A percentile compares a stretch with the other conserved stretches of the same genome.
These are phyloP conservation scores for Cystobasidiaceae sp. DNA, from an alignment of 1,284 basidiomycete genomes.

Conservation along the genomic window DNA sequence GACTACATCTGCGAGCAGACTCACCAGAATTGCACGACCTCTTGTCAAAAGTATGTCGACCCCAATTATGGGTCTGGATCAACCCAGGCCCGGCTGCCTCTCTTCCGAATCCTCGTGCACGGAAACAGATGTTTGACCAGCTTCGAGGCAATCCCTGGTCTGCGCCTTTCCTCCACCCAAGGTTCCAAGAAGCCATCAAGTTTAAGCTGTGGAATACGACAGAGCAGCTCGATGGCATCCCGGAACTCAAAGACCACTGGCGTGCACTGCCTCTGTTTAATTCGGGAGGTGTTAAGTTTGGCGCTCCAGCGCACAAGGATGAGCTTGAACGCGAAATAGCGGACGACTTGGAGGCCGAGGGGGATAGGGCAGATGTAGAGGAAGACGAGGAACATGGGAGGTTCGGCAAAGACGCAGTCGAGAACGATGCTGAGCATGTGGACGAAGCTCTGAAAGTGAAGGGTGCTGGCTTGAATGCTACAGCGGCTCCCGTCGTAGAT, in stretches of 20 bases:
- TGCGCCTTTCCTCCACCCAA: slow-evolving; percentile 70
- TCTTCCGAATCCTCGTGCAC: slow-evolving; percentile 65
- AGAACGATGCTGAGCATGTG: slow-evolving; percentile 27
- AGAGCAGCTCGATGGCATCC: slow-evolving; percentile 73
- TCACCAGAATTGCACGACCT: slow-evolving; percentile 32
- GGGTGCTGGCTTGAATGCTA: slow-evolving; percentile 40
- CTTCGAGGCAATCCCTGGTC: slow-evolving; percentile 75
- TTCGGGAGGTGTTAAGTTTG: slow-evolving; percentile 64
- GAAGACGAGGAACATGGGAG: slow-evolving; percentile 35
- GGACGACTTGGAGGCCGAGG: slow-evolving; percentile 21
- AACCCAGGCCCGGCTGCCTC: slow-evolving; percentile 64
- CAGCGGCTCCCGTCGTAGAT: slow-evolving; percentile 25
- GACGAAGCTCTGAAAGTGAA: slow-evolving; percentile 37
- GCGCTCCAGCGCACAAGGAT: slow-evolving; percentile 43
- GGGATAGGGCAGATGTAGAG: slow-evolving; percentile 38
- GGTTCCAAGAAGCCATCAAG: slow-evolving; percentile 71
- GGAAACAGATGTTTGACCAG: slow-evolving; percentile 61
- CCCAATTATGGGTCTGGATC: slow-evolving; percentile 84
- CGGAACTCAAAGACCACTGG: slow-evolving; percentile 73
- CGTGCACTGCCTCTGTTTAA: slow-evolving; percentile 63
- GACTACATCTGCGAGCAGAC: slow-evolving; percentile 52
- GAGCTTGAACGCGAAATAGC: slow-evolving; percentile 47
- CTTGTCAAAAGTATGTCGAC: slow-evolving; percentile 54
- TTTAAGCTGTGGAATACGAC: slow-evolving; percentile 89
- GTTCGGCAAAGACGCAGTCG: slow-evolving; percentile 25